Evolutionary conservation across 2,329 filamentous ascomycete genomes (phyloP).

Genomic region (Blastomyces parvus): DNA sequence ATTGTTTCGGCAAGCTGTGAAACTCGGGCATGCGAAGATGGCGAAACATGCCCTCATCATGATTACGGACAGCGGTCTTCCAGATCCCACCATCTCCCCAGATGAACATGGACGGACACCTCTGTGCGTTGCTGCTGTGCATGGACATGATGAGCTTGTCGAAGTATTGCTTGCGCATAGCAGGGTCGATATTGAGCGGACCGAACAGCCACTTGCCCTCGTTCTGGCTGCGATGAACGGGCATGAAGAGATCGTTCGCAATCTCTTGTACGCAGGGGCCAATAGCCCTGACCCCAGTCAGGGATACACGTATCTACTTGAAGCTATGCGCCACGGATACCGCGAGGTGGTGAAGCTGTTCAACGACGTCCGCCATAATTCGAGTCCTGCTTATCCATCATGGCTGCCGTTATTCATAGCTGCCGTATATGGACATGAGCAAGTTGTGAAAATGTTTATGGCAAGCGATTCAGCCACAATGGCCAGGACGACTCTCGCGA

Average conservation of each 20-base stretch:
- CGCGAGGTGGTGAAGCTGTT: not conserved
- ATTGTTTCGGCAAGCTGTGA: not conserved
- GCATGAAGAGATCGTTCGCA: not conserved
- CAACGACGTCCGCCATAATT: too few species aligned
- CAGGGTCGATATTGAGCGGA: not conserved
- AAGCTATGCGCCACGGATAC: not conserved
- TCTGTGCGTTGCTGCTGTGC: not conserved
- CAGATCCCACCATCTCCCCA: not conserved
- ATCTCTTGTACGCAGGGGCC: not conserved
- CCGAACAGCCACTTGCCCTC: not conserved
- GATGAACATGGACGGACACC: not conserved
- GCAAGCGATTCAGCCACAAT: not conserved
- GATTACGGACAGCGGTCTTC: not conserved
- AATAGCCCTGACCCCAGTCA: not conserved
- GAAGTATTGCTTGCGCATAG: not conserved
- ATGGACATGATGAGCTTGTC: not conserved
- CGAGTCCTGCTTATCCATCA: not conserved
- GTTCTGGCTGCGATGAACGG: conserved; percentile 1
- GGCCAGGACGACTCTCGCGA: not conserved
- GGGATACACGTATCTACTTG: not conserved
- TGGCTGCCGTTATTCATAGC: not conserved
- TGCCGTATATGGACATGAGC: not conserved
- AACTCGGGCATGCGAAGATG: not conserved
- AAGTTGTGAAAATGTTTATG: not conserved
- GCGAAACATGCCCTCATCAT: not conserved